These are phyloP conservation scores for Coemansia sp. DNA, from an alignment of 192 early-diverging fungal genomes.

Conservation along the genomic window DNA sequence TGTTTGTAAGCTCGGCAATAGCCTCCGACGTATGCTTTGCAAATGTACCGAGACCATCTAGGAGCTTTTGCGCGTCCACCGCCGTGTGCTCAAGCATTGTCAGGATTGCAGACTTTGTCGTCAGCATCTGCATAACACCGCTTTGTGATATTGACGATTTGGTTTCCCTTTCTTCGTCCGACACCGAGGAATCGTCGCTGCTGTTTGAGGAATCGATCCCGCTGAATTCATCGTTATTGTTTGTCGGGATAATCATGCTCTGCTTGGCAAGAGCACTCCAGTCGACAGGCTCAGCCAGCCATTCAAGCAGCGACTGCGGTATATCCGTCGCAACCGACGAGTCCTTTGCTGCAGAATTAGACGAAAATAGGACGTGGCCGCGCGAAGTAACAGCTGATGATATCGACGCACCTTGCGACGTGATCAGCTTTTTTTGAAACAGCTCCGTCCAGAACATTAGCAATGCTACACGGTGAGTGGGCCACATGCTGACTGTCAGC, in stretches of 20 bases:
- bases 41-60: constrained; percentile 21
- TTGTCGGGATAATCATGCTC: constrained; percentile 21
- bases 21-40: constrained; percentile 13
- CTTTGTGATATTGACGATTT: neutral
- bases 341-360: constrained; percentile 6
- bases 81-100: constrained; percentile 24
- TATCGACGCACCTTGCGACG: neutral
- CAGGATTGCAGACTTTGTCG: constrained; percentile 27
- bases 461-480: constrained; percentile 7
- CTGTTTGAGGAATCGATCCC: constrained; percentile 15
- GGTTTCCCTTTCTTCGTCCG: neutral
- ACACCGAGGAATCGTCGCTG: neutral
- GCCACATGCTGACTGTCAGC: constrained; percentile 28
- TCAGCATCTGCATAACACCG: constrained; percentile 2
- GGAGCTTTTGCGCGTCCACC: constrained; percentile 19
- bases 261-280: constrained; percentile 20
- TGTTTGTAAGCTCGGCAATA: constrained; percentile 16
- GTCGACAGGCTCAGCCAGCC: constrained; percentile 32
- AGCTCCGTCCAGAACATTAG: constrained; percentile 41
- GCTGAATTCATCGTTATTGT: constrained; percentile 15
- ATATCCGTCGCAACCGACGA: constrained; percentile 8
- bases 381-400: constrained; percentile 34
- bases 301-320: constrained; percentile 23
- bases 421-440: constrained; percentile 26
- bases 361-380: constrained; percentile 41